phyloP scores from a whole-genome alignment of 768 basidiomycete species.

The Rhodotorula diobovata region DNA sequence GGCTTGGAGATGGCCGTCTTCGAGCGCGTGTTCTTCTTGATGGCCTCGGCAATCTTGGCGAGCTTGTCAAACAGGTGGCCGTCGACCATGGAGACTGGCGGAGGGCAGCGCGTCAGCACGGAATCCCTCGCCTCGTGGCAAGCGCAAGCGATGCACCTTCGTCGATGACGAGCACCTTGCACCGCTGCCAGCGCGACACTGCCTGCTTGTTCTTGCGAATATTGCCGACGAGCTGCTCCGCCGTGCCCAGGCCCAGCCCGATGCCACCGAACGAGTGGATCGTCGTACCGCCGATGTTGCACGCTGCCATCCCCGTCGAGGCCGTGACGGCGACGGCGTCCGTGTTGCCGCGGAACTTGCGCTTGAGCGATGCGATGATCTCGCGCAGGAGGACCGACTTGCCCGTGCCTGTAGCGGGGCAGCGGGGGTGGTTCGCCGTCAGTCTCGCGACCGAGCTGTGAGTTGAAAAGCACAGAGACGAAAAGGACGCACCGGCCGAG shows the following conservation, averaged over 20 bases:
- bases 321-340: conserved; percentile 77
- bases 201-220: conserved; percentile 76
- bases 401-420: conserved; percentile 66
- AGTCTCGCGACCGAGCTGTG: background rate
- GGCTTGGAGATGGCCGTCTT: conserved; percentile 53
- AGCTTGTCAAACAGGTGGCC: conserved; percentile 76
- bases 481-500: conserved; percentile 69
- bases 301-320: conserved; percentile 93
- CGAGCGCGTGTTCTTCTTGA: conserved; percentile 51
- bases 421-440: background rate
- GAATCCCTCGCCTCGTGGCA: background rate
- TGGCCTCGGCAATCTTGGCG: conserved; percentile 59
- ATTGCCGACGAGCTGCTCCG: conserved; percentile 61
- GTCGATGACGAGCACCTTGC: conserved; percentile 79
- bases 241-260: conserved; percentile 68
- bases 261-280: conserved; percentile 95
- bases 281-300: conserved; percentile 93
- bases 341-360: conserved; percentile 51
- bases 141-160: conserved; percentile 58
- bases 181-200: conserved; percentile 69
- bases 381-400: conserved; percentile 91
- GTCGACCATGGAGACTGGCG: conserved; percentile 91
- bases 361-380: conserved; percentile 71
- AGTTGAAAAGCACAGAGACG: background rate
- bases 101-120: background rate